phyloP scores from a whole-genome alignment of 805 yeast species.

The Wickerhamomyces chambardii region DNA sequence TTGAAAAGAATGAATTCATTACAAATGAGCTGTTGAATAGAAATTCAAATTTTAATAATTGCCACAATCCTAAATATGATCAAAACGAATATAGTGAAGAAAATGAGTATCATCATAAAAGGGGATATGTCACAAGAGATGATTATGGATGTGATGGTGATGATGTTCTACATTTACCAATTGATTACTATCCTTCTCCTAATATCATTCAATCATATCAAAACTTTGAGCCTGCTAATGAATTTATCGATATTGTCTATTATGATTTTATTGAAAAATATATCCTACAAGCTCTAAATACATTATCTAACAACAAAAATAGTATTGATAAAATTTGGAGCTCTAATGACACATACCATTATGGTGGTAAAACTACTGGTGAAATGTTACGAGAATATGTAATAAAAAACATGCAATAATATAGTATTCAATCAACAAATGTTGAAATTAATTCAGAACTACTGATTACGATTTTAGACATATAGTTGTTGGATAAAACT shows the following conservation, averaged over 20 bases:
- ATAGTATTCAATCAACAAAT: too few species aligned
- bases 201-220: conserved; percentile 59
- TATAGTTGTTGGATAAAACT: too few species aligned
- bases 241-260: conserved; percentile 60
- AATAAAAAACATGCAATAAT: conserved; percentile 19
- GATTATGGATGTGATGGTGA: conserved; percentile 87
- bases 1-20: background rate
- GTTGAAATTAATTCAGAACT: too few species aligned
- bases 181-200: conserved; percentile 56
- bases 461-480: too few species aligned
- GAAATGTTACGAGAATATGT: conserved; percentile 33
- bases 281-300: conserved; percentile 34
- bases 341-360: conserved; percentile 25
- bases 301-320: conserved; percentile 11
- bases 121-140: conserved; percentile 78
- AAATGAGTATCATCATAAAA: too few species aligned
- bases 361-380: conserved; percentile 34
- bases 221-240: too few species aligned
- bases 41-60: too few species aligned
- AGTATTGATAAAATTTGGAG: conserved; percentile 18
- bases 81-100: conserved; percentile 14
- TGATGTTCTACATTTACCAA: conserved; percentile 61
- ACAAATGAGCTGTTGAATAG: too few species aligned
- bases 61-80: too few species aligned
- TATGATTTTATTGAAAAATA: conserved; percentile 64